These are phyloP conservation scores for Apium graveolens DNA, from an alignment of 129 eudicot genomes.

Conservation along the genomic window DNA sequence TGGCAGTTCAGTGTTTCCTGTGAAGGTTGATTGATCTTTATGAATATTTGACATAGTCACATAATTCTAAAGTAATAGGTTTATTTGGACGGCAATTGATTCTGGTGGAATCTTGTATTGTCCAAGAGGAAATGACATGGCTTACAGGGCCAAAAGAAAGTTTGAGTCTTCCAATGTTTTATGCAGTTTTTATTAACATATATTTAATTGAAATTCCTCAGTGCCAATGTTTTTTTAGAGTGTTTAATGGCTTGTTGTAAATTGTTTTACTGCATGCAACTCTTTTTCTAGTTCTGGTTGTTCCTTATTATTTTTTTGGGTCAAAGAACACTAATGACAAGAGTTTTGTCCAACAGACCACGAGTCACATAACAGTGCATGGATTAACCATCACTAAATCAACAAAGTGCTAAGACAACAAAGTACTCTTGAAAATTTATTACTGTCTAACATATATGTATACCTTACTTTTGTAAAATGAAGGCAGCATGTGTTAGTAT, in stretches of 20 bases:
- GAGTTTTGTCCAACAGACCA: neutral
- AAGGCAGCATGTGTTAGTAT: neutral
- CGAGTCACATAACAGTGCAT: neutral
- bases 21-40: neutral
- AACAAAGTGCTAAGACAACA: neutral
- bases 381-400: neutral
- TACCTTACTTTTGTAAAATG: neutral
- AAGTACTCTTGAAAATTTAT: neutral
- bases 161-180: neutral
- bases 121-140: neutral
- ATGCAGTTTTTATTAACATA: too few species aligned
- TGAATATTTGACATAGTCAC: neutral
- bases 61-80: neutral
- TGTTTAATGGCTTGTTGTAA: too few species aligned
- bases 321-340: too few species aligned
- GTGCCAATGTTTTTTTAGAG: too few species aligned
- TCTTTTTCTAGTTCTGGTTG: too few species aligned
- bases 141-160: neutral
- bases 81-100: neutral
- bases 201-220: too few species aligned
- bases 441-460: neutral
- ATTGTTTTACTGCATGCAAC: too few species aligned
- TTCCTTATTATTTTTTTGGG: too few species aligned
- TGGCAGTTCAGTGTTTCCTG: neutral
- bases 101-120: neutral